These are phyloP conservation scores for Euphorbia peplus DNA, from an alignment of 345 rosid genomes.

Conservation along the genomic window DNA sequence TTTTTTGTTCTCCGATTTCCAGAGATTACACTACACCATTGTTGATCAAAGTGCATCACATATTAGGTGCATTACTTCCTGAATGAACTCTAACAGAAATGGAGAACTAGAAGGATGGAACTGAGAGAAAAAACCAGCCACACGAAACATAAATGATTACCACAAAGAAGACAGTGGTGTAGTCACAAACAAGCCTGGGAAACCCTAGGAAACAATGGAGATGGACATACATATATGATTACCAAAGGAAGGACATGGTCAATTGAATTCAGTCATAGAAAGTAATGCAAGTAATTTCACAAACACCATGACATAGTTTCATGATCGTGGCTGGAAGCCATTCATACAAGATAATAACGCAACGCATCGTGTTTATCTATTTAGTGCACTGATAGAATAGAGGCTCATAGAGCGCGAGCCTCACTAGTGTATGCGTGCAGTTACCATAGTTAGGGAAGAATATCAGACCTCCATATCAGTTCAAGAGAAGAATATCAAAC, in stretches of 20 bases:
- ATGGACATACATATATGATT: not conserved
- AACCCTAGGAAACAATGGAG: no score
- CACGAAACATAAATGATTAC: not conserved
- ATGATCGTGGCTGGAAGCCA: not conserved
- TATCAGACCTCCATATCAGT: no score
- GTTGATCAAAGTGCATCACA: not conserved
- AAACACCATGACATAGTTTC: not conserved
- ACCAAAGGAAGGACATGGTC: not conserved
- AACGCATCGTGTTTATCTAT: not conserved
- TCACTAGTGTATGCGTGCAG: not conserved
- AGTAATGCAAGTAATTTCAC: not conserved
- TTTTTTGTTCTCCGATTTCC: not conserved
- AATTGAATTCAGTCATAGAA: not conserved
- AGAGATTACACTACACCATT: not conserved
- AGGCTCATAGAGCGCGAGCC: not conserved
- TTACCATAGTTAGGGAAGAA: no score
- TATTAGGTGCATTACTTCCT: not conserved
- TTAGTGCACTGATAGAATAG: not conserved
- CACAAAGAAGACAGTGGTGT: not conserved
- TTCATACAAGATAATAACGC: not conserved
- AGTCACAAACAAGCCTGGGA: not conserved
- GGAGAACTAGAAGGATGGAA: not conserved
- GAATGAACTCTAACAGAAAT: not conserved
- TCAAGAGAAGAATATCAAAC: slow-evolving; percentile 43
- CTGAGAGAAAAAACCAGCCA: not conserved